Evolutionary conservation across 2,329 filamentous ascomycete genomes (phyloP).

Genomic region (Fusarium sp.): DNA sequence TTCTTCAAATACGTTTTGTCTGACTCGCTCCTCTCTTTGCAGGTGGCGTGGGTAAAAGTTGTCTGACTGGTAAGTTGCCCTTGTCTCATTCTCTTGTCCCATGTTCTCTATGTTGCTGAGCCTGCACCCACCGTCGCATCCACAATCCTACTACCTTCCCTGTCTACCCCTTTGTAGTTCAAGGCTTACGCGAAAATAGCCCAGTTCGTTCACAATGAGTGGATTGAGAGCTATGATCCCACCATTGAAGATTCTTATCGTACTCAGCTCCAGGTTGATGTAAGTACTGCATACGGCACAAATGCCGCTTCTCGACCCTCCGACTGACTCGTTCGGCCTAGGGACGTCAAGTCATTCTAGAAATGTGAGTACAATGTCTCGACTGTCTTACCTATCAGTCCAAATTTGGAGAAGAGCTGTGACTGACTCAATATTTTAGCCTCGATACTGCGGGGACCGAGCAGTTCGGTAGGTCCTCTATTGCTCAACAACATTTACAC

Average conservation of each 20-base stretch:
- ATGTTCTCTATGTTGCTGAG: conserved; percentile 22
- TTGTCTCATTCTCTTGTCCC: conserved; percentile 17
- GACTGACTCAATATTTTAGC: conserved; percentile 55
- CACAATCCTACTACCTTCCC: conserved; percentile 26
- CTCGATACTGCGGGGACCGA: conserved; percentile 92
- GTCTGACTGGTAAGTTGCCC: conserved; percentile 78
- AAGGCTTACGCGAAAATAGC: conserved; percentile 61
- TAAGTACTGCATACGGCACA: conserved; percentile 60
- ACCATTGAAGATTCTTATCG: conserved; percentile 83
- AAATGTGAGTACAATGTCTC: conserved; percentile 72
- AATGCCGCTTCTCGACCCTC: conserved; percentile 18
- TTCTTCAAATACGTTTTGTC: conserved; percentile 33
- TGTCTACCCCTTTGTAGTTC: conserved; percentile 25
- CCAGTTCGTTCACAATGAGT: conserved; percentile 93
- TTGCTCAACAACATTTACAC: conserved; percentile 28
- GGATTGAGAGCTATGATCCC: conserved; percentile 88
- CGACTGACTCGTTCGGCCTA: conserved; percentile 55
- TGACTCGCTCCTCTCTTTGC: conserved; percentile 47
- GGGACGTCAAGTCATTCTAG: conserved; percentile 88
- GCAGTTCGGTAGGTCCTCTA: conserved; percentile 79
- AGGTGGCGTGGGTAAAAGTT: conserved; percentile 94
- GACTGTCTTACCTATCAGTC: conserved; percentile 24
- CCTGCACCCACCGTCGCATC: conserved; percentile 25
- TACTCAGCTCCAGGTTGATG: conserved; percentile 83
- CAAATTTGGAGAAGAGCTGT: conserved; percentile 13